These are phyloP conservation scores for Pyrrhoderma noxium DNA, from an alignment of 1,284 basidiomycete species.

Conservation along the genomic window DNA sequence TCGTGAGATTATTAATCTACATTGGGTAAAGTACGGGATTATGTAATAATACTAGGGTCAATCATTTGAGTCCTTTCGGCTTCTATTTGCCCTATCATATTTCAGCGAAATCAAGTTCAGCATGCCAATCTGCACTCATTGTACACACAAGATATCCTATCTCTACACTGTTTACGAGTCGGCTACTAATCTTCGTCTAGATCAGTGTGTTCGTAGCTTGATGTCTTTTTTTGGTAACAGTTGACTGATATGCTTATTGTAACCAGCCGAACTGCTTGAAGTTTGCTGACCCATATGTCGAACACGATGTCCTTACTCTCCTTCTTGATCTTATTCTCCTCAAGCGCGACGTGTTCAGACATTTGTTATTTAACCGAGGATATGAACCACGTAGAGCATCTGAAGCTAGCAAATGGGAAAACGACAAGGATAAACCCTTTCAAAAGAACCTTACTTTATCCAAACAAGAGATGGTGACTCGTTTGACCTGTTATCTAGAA, in stretches of 20 bases:
- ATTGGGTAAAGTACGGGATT: too few relatives aligned
- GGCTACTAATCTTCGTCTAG: conserved; percentile 75
- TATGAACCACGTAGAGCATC: conserved; percentile 38
- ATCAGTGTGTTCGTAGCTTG: conserved; percentile 58
- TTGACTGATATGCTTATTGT: neutral
- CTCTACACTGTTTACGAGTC: conserved; percentile 84
- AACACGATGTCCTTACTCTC: conserved; percentile 74
- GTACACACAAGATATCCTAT: conserved; percentile 52
- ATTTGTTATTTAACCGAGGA: conserved; percentile 85
- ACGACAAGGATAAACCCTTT: neutral
- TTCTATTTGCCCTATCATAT: too few relatives aligned
- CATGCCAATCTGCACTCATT: conserved; percentile 19
- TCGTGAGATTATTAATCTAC: too few relatives aligned
- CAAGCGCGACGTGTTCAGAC: conserved; percentile 81
- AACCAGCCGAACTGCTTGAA: conserved; percentile 50
- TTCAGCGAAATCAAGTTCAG: too few relatives aligned
- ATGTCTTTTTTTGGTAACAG: conserved; percentile 13
- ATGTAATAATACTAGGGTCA: too few relatives aligned
- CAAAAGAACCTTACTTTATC: too few relatives aligned
- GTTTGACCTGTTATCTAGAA: neutral
- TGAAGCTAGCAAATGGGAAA: conserved; percentile 1
- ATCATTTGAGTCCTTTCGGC: too few relatives aligned
- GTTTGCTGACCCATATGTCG: conserved; percentile 87
- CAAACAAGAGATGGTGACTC: too few relatives aligned
- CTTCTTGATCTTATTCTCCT: conserved; percentile 82